These are phyloP conservation scores for Delonix regia DNA, from an alignment of 306 rosid genomes.

Conservation along the genomic window DNA sequence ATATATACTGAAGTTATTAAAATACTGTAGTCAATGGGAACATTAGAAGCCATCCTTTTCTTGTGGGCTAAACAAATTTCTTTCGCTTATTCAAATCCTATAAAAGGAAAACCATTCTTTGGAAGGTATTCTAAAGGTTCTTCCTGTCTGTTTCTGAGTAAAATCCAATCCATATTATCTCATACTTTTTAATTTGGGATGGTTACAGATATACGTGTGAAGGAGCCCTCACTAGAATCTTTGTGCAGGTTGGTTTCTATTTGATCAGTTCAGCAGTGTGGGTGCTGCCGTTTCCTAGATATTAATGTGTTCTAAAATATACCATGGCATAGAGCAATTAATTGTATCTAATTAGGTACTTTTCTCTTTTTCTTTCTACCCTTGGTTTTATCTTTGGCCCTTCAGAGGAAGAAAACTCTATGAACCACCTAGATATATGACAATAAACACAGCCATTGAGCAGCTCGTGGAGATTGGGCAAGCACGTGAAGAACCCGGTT, in stretches of 20 bases:
- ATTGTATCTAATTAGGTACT: neutral
- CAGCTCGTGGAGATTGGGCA: constrained; percentile 87
- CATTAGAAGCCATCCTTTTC: neutral
- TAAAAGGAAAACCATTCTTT: constrained; percentile 8
- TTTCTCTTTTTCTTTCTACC: constrained; percentile 9
- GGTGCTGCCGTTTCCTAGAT: constrained; percentile 2
- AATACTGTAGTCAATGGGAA: constrained; percentile 14
- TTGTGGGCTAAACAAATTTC: neutral
- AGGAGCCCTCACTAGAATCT: constrained; percentile 89
- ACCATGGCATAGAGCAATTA: constrained; percentile 19
- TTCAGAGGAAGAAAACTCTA: constrained; percentile 82
- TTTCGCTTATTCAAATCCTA: too few relatives aligned
- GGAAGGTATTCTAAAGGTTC: constrained; percentile 2
- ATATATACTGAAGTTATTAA: constrained; percentile 1
- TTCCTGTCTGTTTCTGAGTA: constrained; percentile 23
- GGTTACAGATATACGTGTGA: constrained; percentile 82
- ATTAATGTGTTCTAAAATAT: neutral
- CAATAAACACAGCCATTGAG: constrained; percentile 81
- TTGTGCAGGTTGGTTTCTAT: constrained; percentile 68
- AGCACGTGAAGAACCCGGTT: constrained; percentile 66
- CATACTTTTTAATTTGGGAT: constrained; percentile 20
- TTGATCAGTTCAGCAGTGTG: constrained; percentile 12
- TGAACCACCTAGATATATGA: constrained; percentile 91
- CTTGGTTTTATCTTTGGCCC: neutral
- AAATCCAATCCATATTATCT: neutral